Conservation (phyloP, 208 protist genomes). For the Leishmania turanica region DNA sequence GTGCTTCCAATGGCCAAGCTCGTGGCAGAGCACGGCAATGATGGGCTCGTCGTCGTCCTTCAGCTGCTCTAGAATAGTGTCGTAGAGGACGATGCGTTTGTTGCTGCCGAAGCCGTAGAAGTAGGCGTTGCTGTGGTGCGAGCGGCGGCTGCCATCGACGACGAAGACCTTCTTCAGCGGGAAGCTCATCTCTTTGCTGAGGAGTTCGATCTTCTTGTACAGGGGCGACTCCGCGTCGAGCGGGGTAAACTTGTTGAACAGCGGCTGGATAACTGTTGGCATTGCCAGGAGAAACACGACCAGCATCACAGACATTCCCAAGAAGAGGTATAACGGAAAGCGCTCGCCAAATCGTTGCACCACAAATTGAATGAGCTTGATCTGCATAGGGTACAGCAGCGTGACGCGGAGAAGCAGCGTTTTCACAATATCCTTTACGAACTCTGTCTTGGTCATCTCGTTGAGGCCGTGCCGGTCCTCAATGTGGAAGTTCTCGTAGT, state of each 20-base stretch:
- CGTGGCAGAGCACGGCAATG: constrained; percentile 83
- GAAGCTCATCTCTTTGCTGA: constrained; percentile 57
- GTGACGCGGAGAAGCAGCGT: constrained; percentile 49
- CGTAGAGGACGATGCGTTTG: constrained; percentile 92
- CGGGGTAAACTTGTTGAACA: constrained; percentile 90
- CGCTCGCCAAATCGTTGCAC: constrained; percentile 69
- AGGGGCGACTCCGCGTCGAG: constrained; percentile 46
- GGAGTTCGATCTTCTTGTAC: constrained; percentile 47
- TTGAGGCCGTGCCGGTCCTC: constrained; percentile 91
- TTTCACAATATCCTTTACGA: constrained; percentile 71
- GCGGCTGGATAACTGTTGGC: constrained; percentile 79
- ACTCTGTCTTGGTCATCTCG: constrained; percentile 74
- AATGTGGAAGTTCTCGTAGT: constrained; percentile 84
- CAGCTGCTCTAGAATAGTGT: constrained; percentile 83
- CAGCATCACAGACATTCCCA: constrained; percentile 35
- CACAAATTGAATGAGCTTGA: constrained; percentile 58
- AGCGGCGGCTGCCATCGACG: constrained; percentile 80
- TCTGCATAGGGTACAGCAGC: constrained; percentile 52
- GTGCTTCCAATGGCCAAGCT: constrained; percentile 91
- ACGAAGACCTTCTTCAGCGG: constrained; percentile 75
- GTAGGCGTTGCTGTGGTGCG: constrained; percentile 89
- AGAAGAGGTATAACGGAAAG: constrained; percentile 84
- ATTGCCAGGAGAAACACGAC: constrained; percentile 57
- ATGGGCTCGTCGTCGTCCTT: constrained; percentile 64
- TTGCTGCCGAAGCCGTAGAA: constrained; percentile 87